Base-by-base conservation (phyloP, 2,329 filamentous ascomycete genomes). In the Aspergillus sp. region DNA sequence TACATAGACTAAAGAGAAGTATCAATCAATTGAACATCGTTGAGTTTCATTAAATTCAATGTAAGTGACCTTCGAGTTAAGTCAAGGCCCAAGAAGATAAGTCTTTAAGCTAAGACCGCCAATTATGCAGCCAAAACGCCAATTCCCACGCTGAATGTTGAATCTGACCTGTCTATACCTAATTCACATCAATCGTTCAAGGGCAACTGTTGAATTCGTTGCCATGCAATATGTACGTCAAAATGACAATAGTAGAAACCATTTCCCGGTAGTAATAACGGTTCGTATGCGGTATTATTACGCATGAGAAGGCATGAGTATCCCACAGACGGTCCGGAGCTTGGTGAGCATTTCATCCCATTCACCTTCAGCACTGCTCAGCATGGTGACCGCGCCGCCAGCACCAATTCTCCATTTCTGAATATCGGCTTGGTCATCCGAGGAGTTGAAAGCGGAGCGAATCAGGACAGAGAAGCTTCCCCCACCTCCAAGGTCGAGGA, bases 401-500 rank as follows among this genome's bases (percentile, higher is more conserved):
- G 93, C 93, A 5, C 93, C 93, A 39, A 97, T 86, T 41, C 85
- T 84, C 93, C 93, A 98, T 19, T 68, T 67, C 54, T 79, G 73
- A 27, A 64, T 51, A 12, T 66, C 59, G 8, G 62, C 62, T 19
- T 67, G 54, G 43, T 73, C 64, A 37, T 61, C 56, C n/a, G 70
- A 66, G 41, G 62, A 70, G 48, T 68, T 74, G 48, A 93, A 92
- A 67, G 93, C 84, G 48, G 88, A 93, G 23, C 93, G 83, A 61
- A 98, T 98, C 2, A 92, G 87, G 17, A 98, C 95, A 63, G 90
- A 95, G 82, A 93, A 97, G 73, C 96, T 93, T 0, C 91, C 92
- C 6, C 85, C 85, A 0, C 93, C 93, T 1, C 90, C 86, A 6
- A 91, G 87, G 66, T 96, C 93, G 72, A 96, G 84, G 74, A 96